Conservation (phyloP, 1,139 yeast species). For the Kurtzmaniella quercitrusa region DNA sequence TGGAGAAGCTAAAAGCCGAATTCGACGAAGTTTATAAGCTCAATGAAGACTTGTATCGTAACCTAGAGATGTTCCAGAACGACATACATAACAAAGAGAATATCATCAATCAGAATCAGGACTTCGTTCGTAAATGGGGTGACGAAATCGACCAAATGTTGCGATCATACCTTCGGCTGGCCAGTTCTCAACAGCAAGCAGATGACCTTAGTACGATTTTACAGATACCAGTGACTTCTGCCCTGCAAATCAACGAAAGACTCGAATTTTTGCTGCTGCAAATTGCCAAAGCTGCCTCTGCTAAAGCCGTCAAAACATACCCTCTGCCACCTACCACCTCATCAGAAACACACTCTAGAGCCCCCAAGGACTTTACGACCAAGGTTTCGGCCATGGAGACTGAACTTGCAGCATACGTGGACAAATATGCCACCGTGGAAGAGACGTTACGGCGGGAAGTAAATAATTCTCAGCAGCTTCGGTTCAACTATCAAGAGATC, state of each 20-base stretch:
- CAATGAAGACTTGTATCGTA: conserved; percentile 37
- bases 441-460: conserved; percentile 20
- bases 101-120: conserved; percentile 14
- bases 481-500: conserved; percentile 16
- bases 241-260: conserved; percentile 10
- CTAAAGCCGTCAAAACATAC: too few relatives aligned
- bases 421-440: conserved; percentile 19
- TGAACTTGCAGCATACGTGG: conserved; percentile 20
- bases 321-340: conserved; percentile 2
- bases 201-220: background rate
- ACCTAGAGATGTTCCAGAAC: conserved; percentile 31
- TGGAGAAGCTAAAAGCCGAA: conserved; percentile 10
- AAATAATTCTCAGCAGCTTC: conserved; percentile 19
- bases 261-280: conserved; percentile 10
- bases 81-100: conserved; percentile 25
- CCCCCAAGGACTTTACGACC: conserved; percentile 7
- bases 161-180: conserved; percentile 5
- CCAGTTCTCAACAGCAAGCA: background rate
- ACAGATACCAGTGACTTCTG: background rate
- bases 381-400: conserved; percentile 18
- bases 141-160: conserved; percentile 20
- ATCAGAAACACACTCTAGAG: background rate
- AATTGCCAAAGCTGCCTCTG: background rate
- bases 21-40: conserved; percentile 34
- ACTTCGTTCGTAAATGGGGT: conserved; percentile 15